These are phyloP conservation scores for Arabidopsis arenosa DNA, from an alignment of 345 rosid genomes.

Conservation along the genomic window DNA sequence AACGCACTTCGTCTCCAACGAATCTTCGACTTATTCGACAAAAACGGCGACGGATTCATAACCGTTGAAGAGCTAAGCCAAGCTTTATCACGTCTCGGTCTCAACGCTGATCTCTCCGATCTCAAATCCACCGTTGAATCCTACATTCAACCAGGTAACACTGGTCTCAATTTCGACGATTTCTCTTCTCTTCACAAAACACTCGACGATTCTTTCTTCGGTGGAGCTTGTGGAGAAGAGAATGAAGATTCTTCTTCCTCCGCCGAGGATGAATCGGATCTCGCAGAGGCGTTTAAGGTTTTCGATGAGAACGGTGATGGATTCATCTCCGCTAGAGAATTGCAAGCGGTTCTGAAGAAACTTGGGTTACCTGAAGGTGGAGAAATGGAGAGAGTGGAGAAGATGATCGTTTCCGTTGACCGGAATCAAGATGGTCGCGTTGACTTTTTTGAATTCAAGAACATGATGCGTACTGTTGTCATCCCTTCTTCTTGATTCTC, in stretches of 20 bases:
- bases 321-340: conserved; percentile 75
- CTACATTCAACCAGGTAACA: conserved; percentile 57
- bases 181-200: conserved; percentile 70
- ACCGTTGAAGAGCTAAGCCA: conserved; percentile 66
- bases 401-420: conserved; percentile 90
- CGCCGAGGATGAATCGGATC: conserved; percentile 63
- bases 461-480: conserved; percentile 79
- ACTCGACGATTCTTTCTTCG: conserved; percentile 56
- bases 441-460: conserved; percentile 86
- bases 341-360: conserved; percentile 74
- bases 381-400: conserved; percentile 70
- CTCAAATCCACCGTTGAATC: conserved; percentile 61
- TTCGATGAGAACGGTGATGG: conserved; percentile 94
- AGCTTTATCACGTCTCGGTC: conserved; percentile 71
- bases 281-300: conserved; percentile 92
- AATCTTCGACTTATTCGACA: conserved; percentile 80
- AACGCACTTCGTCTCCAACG: conserved; percentile 79
- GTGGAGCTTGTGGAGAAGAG: conserved; percentile 22
- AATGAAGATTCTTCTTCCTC: background rate
- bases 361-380: conserved; percentile 74
- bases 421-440: conserved; percentile 80
- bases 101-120: conserved; percentile 63
- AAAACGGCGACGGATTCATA: conserved; percentile 76
- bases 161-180: conserved; percentile 67
- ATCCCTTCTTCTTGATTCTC: conserved; percentile 48